Conservation (phyloP, 1,139 yeast genomes). For the Sugiyamaella neomexicana region DNA sequence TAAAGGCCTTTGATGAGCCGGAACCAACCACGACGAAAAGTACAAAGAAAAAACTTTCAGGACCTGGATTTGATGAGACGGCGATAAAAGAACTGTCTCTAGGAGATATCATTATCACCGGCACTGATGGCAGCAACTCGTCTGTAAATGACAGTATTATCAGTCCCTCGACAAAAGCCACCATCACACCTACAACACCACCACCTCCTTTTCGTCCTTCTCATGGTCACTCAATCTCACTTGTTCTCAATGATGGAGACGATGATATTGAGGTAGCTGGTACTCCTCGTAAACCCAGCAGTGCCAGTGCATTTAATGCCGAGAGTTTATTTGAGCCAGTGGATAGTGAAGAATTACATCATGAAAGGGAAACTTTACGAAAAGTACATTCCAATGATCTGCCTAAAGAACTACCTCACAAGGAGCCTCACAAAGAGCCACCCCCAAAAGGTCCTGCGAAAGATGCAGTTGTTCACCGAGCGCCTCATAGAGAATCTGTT, state of each 20-base stretch:
- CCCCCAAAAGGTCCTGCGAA: background rate
- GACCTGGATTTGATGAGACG: conserved; percentile 2
- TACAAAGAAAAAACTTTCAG: background rate
- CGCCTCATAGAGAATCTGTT: background rate
- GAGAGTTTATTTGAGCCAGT: conserved; percentile 17
- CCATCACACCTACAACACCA: background rate
- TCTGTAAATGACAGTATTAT: background rate
- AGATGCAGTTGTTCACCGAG: background rate
- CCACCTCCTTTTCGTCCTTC: conserved; percentile 3
- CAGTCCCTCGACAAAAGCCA: background rate
- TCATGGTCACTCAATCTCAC: conserved; percentile 23
- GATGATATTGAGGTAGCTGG: conserved; percentile 17
- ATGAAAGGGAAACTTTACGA: conserved; percentile 17
- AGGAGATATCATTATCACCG: conserved; percentile 4
- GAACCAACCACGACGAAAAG: background rate
- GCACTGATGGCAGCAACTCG: too few species aligned
- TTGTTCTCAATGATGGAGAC: conserved; percentile 26
- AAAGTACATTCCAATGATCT: conserved; percentile 10
- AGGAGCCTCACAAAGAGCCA: background rate
- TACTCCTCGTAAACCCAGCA: conserved; percentile 1
- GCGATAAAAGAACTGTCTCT: background rate
- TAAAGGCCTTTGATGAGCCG: conserved; percentile 39
- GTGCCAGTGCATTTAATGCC: conserved; percentile 7
- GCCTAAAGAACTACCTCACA: background rate
- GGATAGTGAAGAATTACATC: conserved; percentile 4